Base-by-base conservation (phyloP, 495 filamentous ascomycete genomes). In the Penicillium robsamsonii region DNA sequence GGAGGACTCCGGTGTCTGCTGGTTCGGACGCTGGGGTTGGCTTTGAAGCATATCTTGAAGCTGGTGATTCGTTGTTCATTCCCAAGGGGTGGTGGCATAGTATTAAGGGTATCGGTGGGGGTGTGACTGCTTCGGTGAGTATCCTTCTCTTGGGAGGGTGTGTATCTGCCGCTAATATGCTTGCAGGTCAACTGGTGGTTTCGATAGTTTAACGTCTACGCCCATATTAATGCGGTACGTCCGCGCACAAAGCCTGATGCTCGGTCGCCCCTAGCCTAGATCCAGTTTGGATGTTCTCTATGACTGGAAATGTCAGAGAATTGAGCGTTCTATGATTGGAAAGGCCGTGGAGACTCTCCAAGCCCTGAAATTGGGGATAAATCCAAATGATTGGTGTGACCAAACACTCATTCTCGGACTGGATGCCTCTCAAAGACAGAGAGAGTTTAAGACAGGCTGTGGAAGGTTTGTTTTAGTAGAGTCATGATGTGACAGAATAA, bases 81-180 rank as follows among this genome's bases (percentile, higher is more conserved):
- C 94, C 93, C 0, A 84, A 82, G 56, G 91, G 90, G 12, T 98
- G 92, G 91, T 98, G 94, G 94, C 94, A 98, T 80, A 91, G 89
- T 66, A 84, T 98, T 48, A 87, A 83, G 63, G 90, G 92, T 20
- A 62, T 84, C 49, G 88, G 86, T 13, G 60, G 76, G 20, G 81
- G 83, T 13, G 79, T 87, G 31, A 88, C 78, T 45, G 87, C 73
- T 47, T 90, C 87, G 58, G 87, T 89, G 67, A 75, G 82, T 76
- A 12, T 46, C 3, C 41, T 41, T 27, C 3, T 27, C 46, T 29
- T n/a, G 15, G 49, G 55, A 20, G 24, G n/a, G 42, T 6, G 20
- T 60, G 30, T 12, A 59, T 72, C 0, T 41, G 43, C 24, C 61
- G 72, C 59, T 63, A 71, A 82, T 18, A 31, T 62, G 59, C 50